Evolutionary conservation across 2,329 filamentous ascomycete species (phyloP).

Genomic region (Fusarium sp.): DNA sequence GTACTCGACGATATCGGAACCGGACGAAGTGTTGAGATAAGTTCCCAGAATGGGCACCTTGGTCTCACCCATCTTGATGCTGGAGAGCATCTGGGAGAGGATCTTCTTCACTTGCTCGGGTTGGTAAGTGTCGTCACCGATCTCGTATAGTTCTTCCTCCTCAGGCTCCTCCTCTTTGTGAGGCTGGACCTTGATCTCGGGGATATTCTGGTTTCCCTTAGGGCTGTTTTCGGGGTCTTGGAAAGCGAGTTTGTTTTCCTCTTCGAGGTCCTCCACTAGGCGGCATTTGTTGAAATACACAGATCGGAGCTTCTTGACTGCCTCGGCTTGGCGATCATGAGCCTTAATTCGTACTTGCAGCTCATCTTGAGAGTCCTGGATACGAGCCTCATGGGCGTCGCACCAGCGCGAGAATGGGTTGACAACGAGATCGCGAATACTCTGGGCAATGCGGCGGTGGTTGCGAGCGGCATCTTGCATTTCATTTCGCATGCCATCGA

Average conservation of each 20-base stretch:
- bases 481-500: conserved; percentile 91
- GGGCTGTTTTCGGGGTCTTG: conserved; percentile 86
- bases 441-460: conserved; percentile 96
- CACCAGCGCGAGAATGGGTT: conserved; percentile 96
- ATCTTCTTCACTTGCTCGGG: conserved; percentile 94
- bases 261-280: conserved; percentile 94
- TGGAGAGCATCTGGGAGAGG: conserved; percentile 86
- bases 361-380: conserved; percentile 96
- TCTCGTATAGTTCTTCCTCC: conserved; percentile 89
- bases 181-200: conserved; percentile 89
- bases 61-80: conserved; percentile 87
- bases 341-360: conserved; percentile 91
- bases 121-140: conserved; percentile 89
- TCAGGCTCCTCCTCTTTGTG: conserved; percentile 75
- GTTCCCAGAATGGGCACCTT: conserved; percentile 97
- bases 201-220: conserved; percentile 71
- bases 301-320: conserved; percentile 92
- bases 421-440: conserved; percentile 95
- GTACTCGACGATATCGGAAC: conserved; percentile 95
- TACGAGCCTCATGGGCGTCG: conserved; percentile 90
- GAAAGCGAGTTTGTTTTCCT: conserved; percentile 98
- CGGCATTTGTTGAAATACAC: conserved; percentile 99
- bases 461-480: conserved; percentile 92
- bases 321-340: conserved; percentile 91
- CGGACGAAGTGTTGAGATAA: conserved; percentile 92